Percentiles rank a stretch among this genome's conserved stretches.
Evolutionary conservation across 805 yeast genomes (phyloP).

Genomic region (Starmerella bombicola): DNA sequence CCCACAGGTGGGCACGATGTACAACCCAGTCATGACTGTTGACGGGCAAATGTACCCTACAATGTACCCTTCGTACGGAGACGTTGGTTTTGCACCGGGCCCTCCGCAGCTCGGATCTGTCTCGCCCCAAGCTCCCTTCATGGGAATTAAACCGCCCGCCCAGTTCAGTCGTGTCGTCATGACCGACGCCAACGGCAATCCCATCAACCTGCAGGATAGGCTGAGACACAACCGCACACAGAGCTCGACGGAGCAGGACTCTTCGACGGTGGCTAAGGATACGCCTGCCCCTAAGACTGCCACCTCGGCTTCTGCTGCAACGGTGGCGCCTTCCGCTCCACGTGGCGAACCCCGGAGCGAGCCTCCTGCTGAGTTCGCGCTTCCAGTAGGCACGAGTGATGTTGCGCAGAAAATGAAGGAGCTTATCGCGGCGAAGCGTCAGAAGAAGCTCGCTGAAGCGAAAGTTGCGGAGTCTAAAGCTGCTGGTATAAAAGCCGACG

Average conservation of each 20-base stretch:
- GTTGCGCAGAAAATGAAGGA: slow-evolving; percentile 14
- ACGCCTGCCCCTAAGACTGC: slow-evolving; percentile 4
- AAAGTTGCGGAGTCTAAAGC: slow-evolving; percentile 5
- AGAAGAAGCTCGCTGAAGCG: neutral
- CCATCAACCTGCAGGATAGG: slow-evolving; percentile 7
- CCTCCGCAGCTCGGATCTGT: slow-evolving; percentile 1
- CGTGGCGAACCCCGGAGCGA: neutral
- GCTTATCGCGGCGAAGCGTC: slow-evolving; percentile 9
- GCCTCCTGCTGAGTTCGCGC: slow-evolving; percentile 5
- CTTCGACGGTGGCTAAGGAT: slow-evolving; percentile 2
- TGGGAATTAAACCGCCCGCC: neutral
- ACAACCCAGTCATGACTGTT: neutral
- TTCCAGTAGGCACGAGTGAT: slow-evolving; percentile 10
- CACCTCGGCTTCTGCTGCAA: slow-evolving; percentile 1
- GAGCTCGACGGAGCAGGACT: neutral
- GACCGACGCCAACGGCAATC: slow-evolving; percentile 14
- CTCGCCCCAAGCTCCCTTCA: slow-evolving; percentile 1
- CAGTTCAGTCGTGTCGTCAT: slow-evolving; percentile 6
- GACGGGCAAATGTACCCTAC: neutral
- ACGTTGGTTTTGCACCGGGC: neutral
- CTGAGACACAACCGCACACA: neutral
- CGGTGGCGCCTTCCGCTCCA: neutral
- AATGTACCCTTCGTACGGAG: slow-evolving; percentile 1
- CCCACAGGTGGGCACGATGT: neutral
- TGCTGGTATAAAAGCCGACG: no score